Evolutionary conservation across 345 rosid species (phyloP).

Genomic region (Salix exigua): DNA sequence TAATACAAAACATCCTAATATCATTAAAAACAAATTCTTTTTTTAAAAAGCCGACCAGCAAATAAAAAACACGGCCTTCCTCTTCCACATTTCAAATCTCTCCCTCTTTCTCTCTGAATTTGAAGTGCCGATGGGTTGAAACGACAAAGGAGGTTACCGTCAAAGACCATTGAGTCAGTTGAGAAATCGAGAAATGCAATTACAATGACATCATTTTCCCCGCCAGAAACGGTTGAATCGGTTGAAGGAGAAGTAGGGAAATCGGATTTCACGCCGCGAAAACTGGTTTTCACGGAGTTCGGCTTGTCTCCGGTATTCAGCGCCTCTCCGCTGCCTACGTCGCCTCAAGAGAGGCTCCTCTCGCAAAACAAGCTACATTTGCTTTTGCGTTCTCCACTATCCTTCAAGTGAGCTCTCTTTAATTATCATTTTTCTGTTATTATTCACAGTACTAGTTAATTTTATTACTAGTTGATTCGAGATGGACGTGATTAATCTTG

Average conservation of each 20-base stretch:
- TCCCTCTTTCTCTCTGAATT: background rate
- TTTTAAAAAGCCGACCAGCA: too few relatives aligned
- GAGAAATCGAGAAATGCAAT: background rate
- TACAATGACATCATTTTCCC: slow-evolving; percentile 1
- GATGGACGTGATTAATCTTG: background rate
- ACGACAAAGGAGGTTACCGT: slow-evolving; percentile 10
- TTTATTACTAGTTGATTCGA: background rate
- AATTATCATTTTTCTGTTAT: background rate
- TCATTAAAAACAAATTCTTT: too few relatives aligned
- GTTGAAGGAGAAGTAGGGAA: slow-evolving; percentile 6
- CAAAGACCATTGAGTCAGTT: slow-evolving; percentile 15
- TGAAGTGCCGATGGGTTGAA: slow-evolving; percentile 7
- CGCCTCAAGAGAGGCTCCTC: background rate
- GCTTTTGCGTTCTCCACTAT: slow-evolving; percentile 15
- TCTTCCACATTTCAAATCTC: too few relatives aligned
- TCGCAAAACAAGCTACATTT: slow-evolving; percentile 9
- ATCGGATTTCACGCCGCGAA: slow-evolving; percentile 24
- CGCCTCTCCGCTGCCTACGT: slow-evolving; percentile 7
- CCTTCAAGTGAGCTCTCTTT: slow-evolving; percentile 10
- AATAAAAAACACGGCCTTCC: too few relatives aligned
- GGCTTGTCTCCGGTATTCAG: slow-evolving; percentile 27
- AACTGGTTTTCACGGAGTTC: slow-evolving; percentile 39
- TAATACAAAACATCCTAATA: too few relatives aligned
- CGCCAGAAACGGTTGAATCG: slow-evolving; percentile 11
- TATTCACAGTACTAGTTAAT: too few relatives aligned